Evolutionary conservation across 192 early-diverging fungal genomes (phyloP), one percentile per base, ranked within the genome.

Genomic region (Kickxella alabastrina): DNA sequence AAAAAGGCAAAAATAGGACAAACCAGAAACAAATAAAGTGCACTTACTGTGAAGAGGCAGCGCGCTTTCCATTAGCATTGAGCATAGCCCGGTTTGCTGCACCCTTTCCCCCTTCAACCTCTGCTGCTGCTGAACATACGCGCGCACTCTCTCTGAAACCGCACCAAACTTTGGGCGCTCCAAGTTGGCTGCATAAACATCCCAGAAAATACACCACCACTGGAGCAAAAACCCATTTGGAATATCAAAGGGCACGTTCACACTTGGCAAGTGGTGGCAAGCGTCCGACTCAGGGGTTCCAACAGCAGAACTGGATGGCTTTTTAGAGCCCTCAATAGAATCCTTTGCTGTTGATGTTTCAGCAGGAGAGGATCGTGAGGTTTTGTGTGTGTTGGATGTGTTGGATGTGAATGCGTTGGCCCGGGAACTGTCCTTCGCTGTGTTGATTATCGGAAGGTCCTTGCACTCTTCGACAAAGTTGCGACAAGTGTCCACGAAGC

Each of bases 151-250:
- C 7, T 72, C 62, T 0, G 62, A 26, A 4, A 63, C 43, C n/a
- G n/a, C n/a, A n/a, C n/a, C n/a, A n/a, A n/a, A n/a, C n/a, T n/a
- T n/a, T n/a, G n/a, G n/a, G n/a, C n/a, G n/a, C 4, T 60, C 69
- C 13, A 56, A 52, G 17, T 43, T 59, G 15, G 62, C 53, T 7
- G 41, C 57, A 50, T 54, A 65, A 0, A 65, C 43, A 40, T 60
- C 62, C 62, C 62, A 65, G 37, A 72, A 72, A 18, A 72, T 45
- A 21, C 48, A 48, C 62, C 62, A 72, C 69, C 69, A 72, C 27
- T 72, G 53, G 8, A 29, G 15, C 39, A 72, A 36, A 36, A 72
- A 72, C 5, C 62, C 62, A 3, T 21, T 35, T 25, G 56, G 43
- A 27, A 54, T 61, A 28, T 52, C 45, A 12, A 61, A 42, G 4